These are phyloP conservation scores for Pestalotiopsis sp. DNA, from an alignment of 2,329 filamentous ascomycete genomes.

Conservation along the genomic window DNA sequence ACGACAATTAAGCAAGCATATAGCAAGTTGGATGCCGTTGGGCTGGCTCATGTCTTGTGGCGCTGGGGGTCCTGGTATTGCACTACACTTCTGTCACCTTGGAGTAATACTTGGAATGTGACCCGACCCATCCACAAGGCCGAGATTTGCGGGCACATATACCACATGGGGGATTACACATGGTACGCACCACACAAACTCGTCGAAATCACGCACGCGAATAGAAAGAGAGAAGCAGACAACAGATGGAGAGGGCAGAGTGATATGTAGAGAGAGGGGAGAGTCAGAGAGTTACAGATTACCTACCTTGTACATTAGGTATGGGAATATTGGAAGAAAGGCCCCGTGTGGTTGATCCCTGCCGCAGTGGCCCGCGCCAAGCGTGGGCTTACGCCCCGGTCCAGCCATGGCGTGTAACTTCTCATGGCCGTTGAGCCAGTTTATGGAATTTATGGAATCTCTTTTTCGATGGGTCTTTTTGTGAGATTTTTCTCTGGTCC, in stretches of 20 bases:
- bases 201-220: no score
- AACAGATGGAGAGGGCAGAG: no score
- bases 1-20: background rate
- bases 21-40: background rate
- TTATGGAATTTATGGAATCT: background rate
- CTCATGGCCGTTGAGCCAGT: background rate
- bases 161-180: background rate
- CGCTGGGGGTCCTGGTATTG: background rate
- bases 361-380: background rate
- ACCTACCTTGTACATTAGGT: no score
- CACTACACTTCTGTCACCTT: background rate
- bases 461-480: no score
- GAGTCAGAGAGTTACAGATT: no score
- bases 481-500: no score
- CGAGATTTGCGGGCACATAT: background rate
- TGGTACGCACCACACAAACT: no score
- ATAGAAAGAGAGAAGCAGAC: no score
- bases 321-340: background rate
- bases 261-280: no score
- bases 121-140: background rate
- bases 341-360: background rate
- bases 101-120: background rate
- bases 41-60: background rate
- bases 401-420: background rate
- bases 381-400: background rate